Conservation (phyloP, 768 basidiomycete species). For the Tulasnella sp. region DNA sequence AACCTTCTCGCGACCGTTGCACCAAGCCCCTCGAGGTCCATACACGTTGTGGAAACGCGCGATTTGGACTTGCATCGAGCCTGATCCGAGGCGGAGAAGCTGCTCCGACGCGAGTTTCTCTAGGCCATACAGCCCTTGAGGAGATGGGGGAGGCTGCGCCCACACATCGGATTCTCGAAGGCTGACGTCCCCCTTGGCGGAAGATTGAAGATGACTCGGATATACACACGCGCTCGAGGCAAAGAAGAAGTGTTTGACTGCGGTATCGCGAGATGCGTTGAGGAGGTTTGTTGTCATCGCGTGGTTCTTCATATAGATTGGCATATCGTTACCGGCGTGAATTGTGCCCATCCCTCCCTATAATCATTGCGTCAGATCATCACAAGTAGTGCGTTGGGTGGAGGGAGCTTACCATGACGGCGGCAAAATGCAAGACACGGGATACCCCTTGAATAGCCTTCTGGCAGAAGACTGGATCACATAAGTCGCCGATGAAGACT, state of each 20-base stretch:
- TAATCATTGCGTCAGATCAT: neutral
- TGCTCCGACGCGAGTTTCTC: conserved; percentile 45
- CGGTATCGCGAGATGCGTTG: conserved; percentile 29
- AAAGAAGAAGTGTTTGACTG: conserved; percentile 38
- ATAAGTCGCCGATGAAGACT: conserved; percentile 35
- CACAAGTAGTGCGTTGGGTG: neutral
- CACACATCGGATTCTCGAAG: conserved; percentile 40
- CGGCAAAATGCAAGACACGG: conserved; percentile 46
- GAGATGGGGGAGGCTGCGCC: conserved; percentile 29
- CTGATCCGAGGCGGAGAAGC: conserved; percentile 29
- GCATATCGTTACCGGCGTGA: conserved; percentile 38
- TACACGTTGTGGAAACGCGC: conserved; percentile 51
- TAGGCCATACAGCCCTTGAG: conserved; percentile 48
- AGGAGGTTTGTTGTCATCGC: conserved; percentile 41
- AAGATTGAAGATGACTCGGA: conserved; percentile 34
- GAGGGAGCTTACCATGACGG: conserved; percentile 31
- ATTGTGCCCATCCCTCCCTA: conserved; percentile 55
- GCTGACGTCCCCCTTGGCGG: conserved; percentile 29
- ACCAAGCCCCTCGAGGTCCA: conserved; percentile 44
- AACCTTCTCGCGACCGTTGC: conserved; percentile 44
- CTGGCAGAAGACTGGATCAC: conserved; percentile 32
- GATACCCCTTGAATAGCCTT: conserved; percentile 32
- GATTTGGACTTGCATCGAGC: conserved; percentile 33
- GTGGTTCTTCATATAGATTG: conserved; percentile 41
- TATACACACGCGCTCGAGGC: conserved; percentile 54